Evolutionary conservation across 2,329 filamentous ascomycete species (phyloP), one percentile per base, ranked within the genome.

Genomic region (Pestalotiopsis fici): DNA sequence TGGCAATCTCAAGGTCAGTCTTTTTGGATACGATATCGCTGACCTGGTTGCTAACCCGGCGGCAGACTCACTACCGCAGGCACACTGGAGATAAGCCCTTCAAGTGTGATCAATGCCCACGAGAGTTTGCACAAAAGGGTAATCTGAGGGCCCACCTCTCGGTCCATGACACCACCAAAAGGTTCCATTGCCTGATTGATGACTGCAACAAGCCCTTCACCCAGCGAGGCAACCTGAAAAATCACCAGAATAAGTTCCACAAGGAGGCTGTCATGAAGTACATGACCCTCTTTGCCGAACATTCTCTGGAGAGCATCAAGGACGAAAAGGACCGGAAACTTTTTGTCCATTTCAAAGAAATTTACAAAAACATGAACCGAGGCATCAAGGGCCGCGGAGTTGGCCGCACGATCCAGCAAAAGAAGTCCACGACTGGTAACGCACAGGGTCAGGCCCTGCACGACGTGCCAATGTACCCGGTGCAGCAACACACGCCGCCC

Each of bases 331-430:
- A 98, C 74, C 90, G 88, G 69, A 91, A 94, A 68, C 84, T 98
- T 63, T 94, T 92, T 83, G 13, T 25, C 4, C 43, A 65, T 27
- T 59, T 65, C 31, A 65, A 59, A 23, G 88, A 92, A 72, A 85
- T 97, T n/a, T 98, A 97, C 86, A 97, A 97, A 84, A 97, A 98
- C 81, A 95, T 92, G 81, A 98, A 98, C 86, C 97, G 97, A 80
- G 96, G 96, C 1, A 98, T 98, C 84, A 98, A 98, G 81, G 96
- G 96, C 12, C 90, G 96, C 59, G 96, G 96, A 56, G 96, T 95
- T 77, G 93, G 95, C 73, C 86, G 93, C 66, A 90, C 89, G 67
- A 91, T 94, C 65, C 77, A 62, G 35, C 23, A 50, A 7, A 62
- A 62, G 59, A 21, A 18, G 18, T 11, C 25, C 18, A 13, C 25